Evolutionary conservation across 495 filamentous ascomycete species (phyloP).

Genomic region (Chaetomidium leptoderma): DNA sequence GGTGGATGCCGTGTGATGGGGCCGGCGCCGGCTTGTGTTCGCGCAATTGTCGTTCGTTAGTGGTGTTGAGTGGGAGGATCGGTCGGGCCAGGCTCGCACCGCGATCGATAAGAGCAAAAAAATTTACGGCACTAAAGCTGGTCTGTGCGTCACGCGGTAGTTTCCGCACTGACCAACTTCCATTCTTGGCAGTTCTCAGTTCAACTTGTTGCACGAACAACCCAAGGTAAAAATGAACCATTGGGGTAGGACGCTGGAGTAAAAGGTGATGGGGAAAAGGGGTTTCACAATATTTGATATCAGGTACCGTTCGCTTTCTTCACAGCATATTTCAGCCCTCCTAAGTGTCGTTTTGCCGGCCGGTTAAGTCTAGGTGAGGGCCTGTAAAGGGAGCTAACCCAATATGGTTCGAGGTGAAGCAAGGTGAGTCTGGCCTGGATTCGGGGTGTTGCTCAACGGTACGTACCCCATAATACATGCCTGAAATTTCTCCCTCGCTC

Average conservation of each 20-base stretch:
- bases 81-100: constrained; percentile 18
- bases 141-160: constrained; percentile 21
- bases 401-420: constrained; percentile 9
- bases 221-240: no score
- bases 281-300: no score
- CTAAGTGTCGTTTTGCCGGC: no score
- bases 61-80: constrained; percentile 13
- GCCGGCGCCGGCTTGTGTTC: constrained; percentile 9
- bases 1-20: constrained; percentile 5
- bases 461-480: constrained; percentile 4
- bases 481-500: constrained; percentile 15
- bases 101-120: constrained; percentile 28
- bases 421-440: background rate
- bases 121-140: constrained; percentile 25
- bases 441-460: constrained; percentile 8
- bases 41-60: constrained; percentile 2
- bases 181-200: background rate
- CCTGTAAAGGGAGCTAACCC: background rate
- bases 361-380: background rate
- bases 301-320: background rate
- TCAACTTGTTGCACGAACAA: background rate
- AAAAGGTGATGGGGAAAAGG: no score
- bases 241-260: no score
- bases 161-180: background rate
- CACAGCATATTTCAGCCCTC: background rate